Evolutionary conservation across 805 yeast species (phyloP), one percentile per base, ranked within the genome.

Genomic region (Candida lessepsii): DNA sequence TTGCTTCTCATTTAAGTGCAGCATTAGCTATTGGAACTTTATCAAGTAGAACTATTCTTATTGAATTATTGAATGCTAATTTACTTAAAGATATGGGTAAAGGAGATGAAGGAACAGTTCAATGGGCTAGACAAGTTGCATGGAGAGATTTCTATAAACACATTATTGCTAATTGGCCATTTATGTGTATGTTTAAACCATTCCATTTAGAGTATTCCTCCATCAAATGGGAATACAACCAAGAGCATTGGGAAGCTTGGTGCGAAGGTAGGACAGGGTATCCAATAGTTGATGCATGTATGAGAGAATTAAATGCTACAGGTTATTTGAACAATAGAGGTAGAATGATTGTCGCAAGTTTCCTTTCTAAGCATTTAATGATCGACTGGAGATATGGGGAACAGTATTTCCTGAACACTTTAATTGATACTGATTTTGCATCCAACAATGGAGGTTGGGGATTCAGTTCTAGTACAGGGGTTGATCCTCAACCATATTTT

Each of bases 371-470:
- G 51, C 71, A 76, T 44, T 53, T 78, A 15, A 58, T 73, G 15
- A 58, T 75, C 7, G 82, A 77, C 50, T 78, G 79, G 78, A 63
- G 81, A 36, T 60, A 67, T 53, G 83, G 83, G 0, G 78, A 75
- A 47, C 56, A 60, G 25, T 77, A 69, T 62, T 78, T 78, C 50
- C 64, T 71, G 51, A 61, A 65, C 46, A 65, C 66, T 41, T 58
- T 78, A 34, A 53, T 75, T 1, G 82, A 78, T 52, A 71, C 72
- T 18, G 83, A 78, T 51, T 65, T 75, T 45, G 66, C 76, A 21
- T 73, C 78, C 29, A 78, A 78, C 52, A 66, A 69, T 33, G 80
- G 78, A 6, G 82, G 82, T 2, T 78, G 82, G 83, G 77, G 77
- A 1, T 75, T 75, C 53, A 60, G 73, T 29, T 65, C 78, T 3